Conservation (phyloP, 345 rosid genomes). For the Nasturtium officinale region DNA sequence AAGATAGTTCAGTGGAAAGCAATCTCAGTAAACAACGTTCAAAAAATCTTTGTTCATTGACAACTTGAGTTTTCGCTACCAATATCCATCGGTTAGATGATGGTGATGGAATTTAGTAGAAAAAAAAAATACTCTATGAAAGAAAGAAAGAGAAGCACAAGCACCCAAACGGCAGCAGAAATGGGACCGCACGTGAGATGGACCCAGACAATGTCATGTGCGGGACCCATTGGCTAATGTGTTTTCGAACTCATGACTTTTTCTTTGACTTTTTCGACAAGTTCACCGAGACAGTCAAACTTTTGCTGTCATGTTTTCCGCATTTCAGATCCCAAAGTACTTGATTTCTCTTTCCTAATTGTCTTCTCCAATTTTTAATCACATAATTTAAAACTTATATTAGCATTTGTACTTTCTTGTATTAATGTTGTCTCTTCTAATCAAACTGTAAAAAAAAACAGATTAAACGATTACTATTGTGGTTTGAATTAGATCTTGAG, state of each 20-base stretch:
- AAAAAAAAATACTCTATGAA: neutral
- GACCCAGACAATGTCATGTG: conserved; percentile 26
- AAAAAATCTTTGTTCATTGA: neutral
- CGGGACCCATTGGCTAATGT: conserved; percentile 47
- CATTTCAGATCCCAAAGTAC: conserved; percentile 54
- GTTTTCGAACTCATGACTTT: conserved; percentile 41
- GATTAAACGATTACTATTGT: neutral
- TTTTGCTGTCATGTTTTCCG: conserved; percentile 58
- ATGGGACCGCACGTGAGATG: conserved; percentile 58
- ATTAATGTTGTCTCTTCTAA: conserved; percentile 16
- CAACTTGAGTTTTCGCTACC: neutral
- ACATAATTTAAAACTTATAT: neutral
- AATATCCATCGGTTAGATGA: neutral
- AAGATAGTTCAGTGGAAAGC: neutral
- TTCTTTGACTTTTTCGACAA: conserved; percentile 43
- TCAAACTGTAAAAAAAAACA: neutral
- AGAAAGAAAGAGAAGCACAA: conserved; percentile 44
- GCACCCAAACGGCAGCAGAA: conserved; percentile 73
- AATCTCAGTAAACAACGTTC: neutral
- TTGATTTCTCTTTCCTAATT: no score
- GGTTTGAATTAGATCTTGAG: neutral
- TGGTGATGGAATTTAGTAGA: neutral
- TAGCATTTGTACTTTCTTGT: neutral
- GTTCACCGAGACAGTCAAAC: conserved; percentile 50
- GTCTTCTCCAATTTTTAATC: neutral